Base-by-base conservation (phyloP, 2,329 filamentous ascomycete species). In the Knufia fluminis region DNA sequence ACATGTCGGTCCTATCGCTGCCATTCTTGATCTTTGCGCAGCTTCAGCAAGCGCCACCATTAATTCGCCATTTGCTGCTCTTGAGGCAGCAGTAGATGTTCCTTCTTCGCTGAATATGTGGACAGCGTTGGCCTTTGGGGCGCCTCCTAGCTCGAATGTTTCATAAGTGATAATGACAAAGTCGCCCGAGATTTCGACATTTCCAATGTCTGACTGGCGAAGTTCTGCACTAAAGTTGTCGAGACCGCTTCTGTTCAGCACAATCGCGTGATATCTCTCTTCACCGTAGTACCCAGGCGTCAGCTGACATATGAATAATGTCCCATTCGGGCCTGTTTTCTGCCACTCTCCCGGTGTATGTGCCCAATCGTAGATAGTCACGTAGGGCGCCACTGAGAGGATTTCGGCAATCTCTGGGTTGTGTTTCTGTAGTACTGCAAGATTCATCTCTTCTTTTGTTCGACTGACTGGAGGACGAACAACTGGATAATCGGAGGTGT, bases 381-480 rank as follows among this genome's bases (percentile, higher is more conserved):
- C 85, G 61, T 91, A 94, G 26, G 86, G 83, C 4, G 88, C 88
- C 57, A 92, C 84, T 54, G 85, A 83, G 55, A 88, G 74, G 62
- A 96, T 88, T 46, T 75, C 71, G 51, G 74, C 73, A 56, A 96
- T 80, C 51, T 79, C 76, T 26, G 88, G 85, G 51, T 87, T 79
- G 69, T 95, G 86, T 57, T 88, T 85, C 52, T 78, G 82, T 31
- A 97, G 76, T 33, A 96, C 91, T 43, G 80, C 75, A 57, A 94
- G 76, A 71, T 97, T 97, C 62, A 97, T 82, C 58, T 94, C 84
- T 49, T 84, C 85, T 66, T 90, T 92, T 54, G 83, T 83, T 56
- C 86, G 82, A 4, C 60, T 56, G 31, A 70, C 65, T 48, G 73
- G 71, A 36, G 72, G 71, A 23, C 66, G 64, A 22, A 51, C 36